Percentiles rank a stretch among this genome's conserved stretches.
Evolutionary conservation across 2,329 filamentous ascomycete genomes (phyloP).

Genomic region (Pyrenophora graminea): DNA sequence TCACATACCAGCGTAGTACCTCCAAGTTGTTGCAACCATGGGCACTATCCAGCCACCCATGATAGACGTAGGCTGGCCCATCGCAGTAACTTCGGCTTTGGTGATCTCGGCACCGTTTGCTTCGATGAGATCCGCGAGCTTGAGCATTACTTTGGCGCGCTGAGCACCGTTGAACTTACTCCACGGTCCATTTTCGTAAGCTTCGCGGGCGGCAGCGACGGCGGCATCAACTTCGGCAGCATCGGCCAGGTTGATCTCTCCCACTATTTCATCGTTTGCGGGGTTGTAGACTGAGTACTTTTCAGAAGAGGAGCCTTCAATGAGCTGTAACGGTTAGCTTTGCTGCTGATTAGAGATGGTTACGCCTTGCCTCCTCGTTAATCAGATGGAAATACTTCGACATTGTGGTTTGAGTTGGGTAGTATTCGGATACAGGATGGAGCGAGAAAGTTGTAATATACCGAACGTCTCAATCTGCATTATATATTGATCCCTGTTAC

Average conservation of each 20-base stretch:
- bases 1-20: constrained; percentile 21
- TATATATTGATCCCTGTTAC: no score
- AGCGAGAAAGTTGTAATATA: no score
- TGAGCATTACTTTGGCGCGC: constrained; percentile 1
- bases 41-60: constrained; percentile 10
- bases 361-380: no score
- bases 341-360: no score
- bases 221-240: not conserved
- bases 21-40: constrained; percentile 5
- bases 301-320: constrained; percentile 18
- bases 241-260: constrained; percentile 18
- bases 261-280: constrained; percentile 15
- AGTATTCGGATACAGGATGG: no score
- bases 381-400: no score
- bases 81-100: not conserved
- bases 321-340: constrained; percentile 7
- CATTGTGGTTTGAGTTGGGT: no score
- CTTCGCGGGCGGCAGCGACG: not conserved
- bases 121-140: constrained; percentile 2
- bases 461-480: no score
- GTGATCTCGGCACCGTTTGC: not conserved
- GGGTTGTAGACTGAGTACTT: constrained; percentile 23
- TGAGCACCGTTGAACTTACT: constrained; percentile 13
- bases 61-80: constrained; percentile 10
- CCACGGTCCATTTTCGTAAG: constrained; percentile 22